Evolutionary conservation across 495 filamentous ascomycete genomes (phyloP), one percentile per base, ranked within the genome.

Genomic region (Lentithecium fluviatile): DNA sequence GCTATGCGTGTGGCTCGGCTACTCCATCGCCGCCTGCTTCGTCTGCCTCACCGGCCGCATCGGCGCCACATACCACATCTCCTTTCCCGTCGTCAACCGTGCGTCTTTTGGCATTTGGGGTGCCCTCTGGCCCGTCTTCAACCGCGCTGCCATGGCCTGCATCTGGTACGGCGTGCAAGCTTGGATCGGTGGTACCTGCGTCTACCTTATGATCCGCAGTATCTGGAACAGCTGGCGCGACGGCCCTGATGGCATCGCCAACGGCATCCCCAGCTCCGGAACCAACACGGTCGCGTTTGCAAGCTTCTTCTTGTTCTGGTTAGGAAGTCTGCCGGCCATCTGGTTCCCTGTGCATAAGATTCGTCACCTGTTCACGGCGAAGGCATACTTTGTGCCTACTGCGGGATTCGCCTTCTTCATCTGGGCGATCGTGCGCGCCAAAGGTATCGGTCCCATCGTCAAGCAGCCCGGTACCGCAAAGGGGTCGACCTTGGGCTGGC

Each of bases 281-380:
- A 92, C 89, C 12, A 83, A 80, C 17, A 96, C 91, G 5, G 82
- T 81, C 59, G 82, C 89, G 62, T 96, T 82, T 76, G 37, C 70
- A 23, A 26, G 69, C 61, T 49, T 81, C 79, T 64, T 86, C 77
- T 32, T 80, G 74, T 65, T 85, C 80, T 59, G 80, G 81, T 55
- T 80, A 70, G 52, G 82, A 60, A 67, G 69, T 64, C 58, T 71
- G 36, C 75, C 73, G n/a, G 58, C 69, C 34, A 69, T 97, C 49
- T 97, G 90, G 70, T 87, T 86, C 68, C 86, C 85, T 0, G 86
- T 89, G 6, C 83, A 88, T 67, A 77, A 86, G 74, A 82, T 89
- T 66, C 77, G 92, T 51, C 92, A 96, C 73, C 78, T 97, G 20
- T 97, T 97, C 73, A 96, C 92, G 19, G 89, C 88, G 68, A 97